These are phyloP conservation scores for Sporodiniella umbellata DNA, from an alignment of 371 early-diverging fungal species.

Conservation along the genomic window DNA sequence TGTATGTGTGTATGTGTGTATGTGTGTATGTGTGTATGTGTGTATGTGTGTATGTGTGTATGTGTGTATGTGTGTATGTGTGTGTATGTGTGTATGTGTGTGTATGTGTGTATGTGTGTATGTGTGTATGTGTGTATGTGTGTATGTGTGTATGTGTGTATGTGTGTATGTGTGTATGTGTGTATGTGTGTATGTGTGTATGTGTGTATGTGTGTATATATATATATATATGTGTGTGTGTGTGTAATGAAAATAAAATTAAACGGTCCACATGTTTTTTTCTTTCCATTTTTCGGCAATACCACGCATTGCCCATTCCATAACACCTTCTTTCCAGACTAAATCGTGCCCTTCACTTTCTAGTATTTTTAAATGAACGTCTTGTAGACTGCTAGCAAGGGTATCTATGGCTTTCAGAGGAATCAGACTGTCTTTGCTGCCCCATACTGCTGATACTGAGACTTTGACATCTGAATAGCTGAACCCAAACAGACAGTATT, in stretches of 20 bases:
- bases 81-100: too few species aligned
- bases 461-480: conserved; percentile 35
- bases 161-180: too few species aligned
- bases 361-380: conserved; percentile 41
- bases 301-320: conserved; percentile 50
- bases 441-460: conserved; percentile 48
- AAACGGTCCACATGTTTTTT: background rate
- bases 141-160: too few species aligned
- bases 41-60: too few species aligned
- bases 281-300: conserved; percentile 18
- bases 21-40: background rate
- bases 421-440: conserved; percentile 45
- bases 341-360: conserved; percentile 52
- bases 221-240: too few species aligned
- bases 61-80: too few species aligned
- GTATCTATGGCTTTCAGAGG: conserved; percentile 36
- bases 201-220: too few species aligned
- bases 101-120: too few species aligned
- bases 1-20: background rate
- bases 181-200: too few species aligned
- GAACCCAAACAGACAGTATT: conserved; percentile 47
- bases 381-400: conserved; percentile 35
- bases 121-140: too few species aligned
- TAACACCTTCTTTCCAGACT: conserved; percentile 55
- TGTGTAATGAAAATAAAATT: too few species aligned